A percentile compares a stretch with the other conserved stretches of the same genome.
Conservation (phyloP, 2,329 filamentous ascomycete species). For the Trichoderma koningii region DNA sequence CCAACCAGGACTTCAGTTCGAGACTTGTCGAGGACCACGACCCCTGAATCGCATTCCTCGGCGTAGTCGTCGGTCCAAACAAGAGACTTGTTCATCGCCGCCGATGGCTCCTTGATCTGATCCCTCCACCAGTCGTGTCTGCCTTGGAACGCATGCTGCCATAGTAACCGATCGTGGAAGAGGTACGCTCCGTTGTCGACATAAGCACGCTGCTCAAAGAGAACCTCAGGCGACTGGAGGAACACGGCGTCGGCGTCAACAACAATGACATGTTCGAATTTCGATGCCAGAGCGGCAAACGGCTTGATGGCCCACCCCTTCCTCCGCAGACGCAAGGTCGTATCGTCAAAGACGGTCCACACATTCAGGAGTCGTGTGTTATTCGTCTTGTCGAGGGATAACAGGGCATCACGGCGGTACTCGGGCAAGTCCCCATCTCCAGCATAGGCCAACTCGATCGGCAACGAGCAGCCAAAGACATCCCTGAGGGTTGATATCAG, state of each 20-base stretch:
- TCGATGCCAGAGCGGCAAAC: slow-evolving; percentile 43
- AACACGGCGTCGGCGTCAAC: slow-evolving; percentile 46
- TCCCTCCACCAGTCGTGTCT: slow-evolving; percentile 44
- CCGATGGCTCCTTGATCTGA: slow-evolving; percentile 42
- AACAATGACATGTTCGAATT: slow-evolving; percentile 43
- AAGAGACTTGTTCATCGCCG: slow-evolving; percentile 39
- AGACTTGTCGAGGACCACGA: slow-evolving; percentile 47
- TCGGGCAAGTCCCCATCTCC: slow-evolving; percentile 39
- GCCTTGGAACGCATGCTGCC: slow-evolving; percentile 40
- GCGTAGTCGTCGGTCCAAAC: slow-evolving; percentile 46
- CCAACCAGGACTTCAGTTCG: slow-evolving; percentile 43
- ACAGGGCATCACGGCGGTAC: slow-evolving; percentile 34
- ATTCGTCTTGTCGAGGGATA: slow-evolving; percentile 28
- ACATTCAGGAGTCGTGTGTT: slow-evolving; percentile 41
- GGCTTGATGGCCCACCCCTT: slow-evolving; percentile 47
- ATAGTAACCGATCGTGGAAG: slow-evolving; percentile 47
- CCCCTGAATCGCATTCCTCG: slow-evolving; percentile 47
- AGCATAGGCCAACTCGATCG: slow-evolving; percentile 44
- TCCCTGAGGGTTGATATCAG: slow-evolving; percentile 39
- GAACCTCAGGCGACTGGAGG: slow-evolving; percentile 40
- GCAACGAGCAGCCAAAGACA: slow-evolving; percentile 37
- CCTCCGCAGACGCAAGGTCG: slow-evolving; percentile 34
- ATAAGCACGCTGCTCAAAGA: slow-evolving; percentile 40
- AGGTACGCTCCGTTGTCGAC: slow-evolving; percentile 40
- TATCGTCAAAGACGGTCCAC: slow-evolving; percentile 40